Base-by-base conservation (phyloP, 345 rosid species). In the Hibiscus trionum region DNA sequence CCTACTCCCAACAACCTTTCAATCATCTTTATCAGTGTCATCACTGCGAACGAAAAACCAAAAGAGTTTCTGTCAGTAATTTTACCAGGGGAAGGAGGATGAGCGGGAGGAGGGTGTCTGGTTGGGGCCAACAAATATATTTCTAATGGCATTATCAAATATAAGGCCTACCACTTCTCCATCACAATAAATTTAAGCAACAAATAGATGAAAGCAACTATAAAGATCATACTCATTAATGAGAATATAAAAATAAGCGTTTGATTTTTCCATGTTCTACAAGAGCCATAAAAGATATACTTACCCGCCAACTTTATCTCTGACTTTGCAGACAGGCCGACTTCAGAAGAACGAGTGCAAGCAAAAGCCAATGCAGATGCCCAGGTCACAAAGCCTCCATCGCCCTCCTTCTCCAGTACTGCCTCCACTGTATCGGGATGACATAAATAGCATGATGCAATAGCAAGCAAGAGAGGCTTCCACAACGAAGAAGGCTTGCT, bases 381-480 rank as follows among this genome's bases (percentile, higher is more conserved):
- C 97, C 97, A 90, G 73, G 76, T 58, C 64, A 77, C 71, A 27
- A 87, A 88, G 59, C 96, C 97, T 64, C 84, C 84, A 39, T 83
- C 76, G 77, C 76, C 77, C 55, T 69, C 80, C 83, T 86, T 91
- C 75, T 83, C 84, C 78, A 90, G 77, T 59, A 85, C 71, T 50
- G 75, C 66, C 82, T 82, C 88, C 82, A 86, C 88, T 6, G 75
- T 59, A 63, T 87, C 84, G 66, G 96, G 86, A 78, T 68, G 79
- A 63, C 78, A 85, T 67, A 87, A 80, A 76, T 90, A 87, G 86
- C 96, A 90, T 61, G 97, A 88, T 33, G 96, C 81, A 75, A 90
- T 82, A 74, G 83, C 93, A 77, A 92, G 91, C 78, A 90, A 75
- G 73, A 88, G 77, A 83, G 96, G 88, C 82, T 83, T 90, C 96